Evolutionary conservation across 2,329 filamentous ascomycete species (phyloP).

Genomic region (Leptoxyphium fumago): DNA sequence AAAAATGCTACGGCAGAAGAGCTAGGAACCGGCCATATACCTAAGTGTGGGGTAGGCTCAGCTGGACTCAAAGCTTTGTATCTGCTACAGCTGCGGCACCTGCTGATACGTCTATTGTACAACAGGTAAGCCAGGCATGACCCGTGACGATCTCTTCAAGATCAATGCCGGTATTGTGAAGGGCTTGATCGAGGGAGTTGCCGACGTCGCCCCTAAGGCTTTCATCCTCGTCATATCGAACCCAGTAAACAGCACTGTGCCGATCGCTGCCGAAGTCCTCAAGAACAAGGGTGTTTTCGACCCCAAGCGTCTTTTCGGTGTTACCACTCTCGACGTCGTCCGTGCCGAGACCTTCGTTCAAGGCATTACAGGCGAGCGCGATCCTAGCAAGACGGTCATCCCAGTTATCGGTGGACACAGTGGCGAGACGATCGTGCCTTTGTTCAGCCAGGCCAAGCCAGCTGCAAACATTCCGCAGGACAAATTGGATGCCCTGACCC

Average conservation of each 20-base stretch:
- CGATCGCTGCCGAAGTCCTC: slow-evolving; percentile 91
- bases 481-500: slow-evolving; percentile 78
- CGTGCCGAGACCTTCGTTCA: slow-evolving; percentile 94
- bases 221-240: slow-evolving; percentile 97
- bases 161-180: slow-evolving; percentile 98
- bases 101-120: slow-evolving; percentile 12
- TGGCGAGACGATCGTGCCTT: slow-evolving; percentile 91
- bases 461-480: slow-evolving; percentile 68
- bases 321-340: slow-evolving; percentile 96
- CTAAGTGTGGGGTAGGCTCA: not conserved
- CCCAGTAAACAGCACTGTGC: slow-evolving; percentile 97
- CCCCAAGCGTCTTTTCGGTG: slow-evolving; percentile 89
- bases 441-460: slow-evolving; percentile 85
- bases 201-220: slow-evolving; percentile 80
- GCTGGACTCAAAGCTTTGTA: not conserved
- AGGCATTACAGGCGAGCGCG: slow-evolving; percentile 65
- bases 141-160: slow-evolving; percentile 98
- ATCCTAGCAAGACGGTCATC: slow-evolving; percentile 69
- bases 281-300: slow-evolving; percentile 90
- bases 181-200: slow-evolving; percentile 75
- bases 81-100: not conserved
- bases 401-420: slow-evolving; percentile 96
- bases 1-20: slow-evolving; percentile 1
- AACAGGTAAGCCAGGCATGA: slow-evolving; percentile 96
- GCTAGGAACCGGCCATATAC: slow-evolving; percentile 5